Conservation (phyloP, 2,329 filamentous ascomycete genomes). For the Colletotrichum cuscutae region DNA sequence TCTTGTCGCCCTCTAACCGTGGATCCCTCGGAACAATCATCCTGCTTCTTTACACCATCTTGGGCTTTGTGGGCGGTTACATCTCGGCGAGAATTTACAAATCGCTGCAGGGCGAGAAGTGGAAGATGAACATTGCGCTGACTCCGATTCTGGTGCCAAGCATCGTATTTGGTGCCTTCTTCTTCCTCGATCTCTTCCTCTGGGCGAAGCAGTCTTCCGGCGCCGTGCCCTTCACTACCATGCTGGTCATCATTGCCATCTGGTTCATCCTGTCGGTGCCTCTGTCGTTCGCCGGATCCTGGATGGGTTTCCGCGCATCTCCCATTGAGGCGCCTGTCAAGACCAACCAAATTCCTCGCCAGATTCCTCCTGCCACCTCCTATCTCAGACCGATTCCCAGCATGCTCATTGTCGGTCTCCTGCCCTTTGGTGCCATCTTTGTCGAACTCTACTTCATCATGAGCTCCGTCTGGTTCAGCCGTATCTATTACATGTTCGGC, state of each 20-base stretch:
- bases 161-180: slow-evolving; percentile 88
- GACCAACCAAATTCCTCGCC: slow-evolving; percentile 97
- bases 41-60: slow-evolving; percentile 90
- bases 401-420: slow-evolving; percentile 89
- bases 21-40: slow-evolving; percentile 94
- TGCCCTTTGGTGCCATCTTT: slow-evolving; percentile 97
- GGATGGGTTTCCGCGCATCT: slow-evolving; percentile 86
- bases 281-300: slow-evolving; percentile 88
- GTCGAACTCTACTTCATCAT: slow-evolving; percentile 99
- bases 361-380: slow-evolving; percentile 86
- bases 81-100: slow-evolving; percentile 93
- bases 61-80: slow-evolving; percentile 94
- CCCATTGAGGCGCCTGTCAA: slow-evolving; percentile 83
- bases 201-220: slow-evolving; percentile 94
- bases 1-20: slow-evolving; percentile 94
- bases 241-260: slow-evolving; percentile 91
- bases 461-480: slow-evolving; percentile 98
- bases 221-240: slow-evolving; percentile 95
- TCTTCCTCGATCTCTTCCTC: slow-evolving; percentile 94
- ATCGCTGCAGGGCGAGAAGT: slow-evolving; percentile 88
- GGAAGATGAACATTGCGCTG: slow-evolving; percentile 92
- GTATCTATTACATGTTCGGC: slow-evolving; percentile 99
- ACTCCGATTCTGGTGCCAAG: slow-evolving; percentile 89
- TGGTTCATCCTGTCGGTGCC: slow-evolving; percentile 98
- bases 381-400: slow-evolving; percentile 90